Evolutionary conservation across 331 rosid genomes (phyloP), one percentile per base, ranked within the genome.

Genomic region (Erythrophleum ivorense): DNA sequence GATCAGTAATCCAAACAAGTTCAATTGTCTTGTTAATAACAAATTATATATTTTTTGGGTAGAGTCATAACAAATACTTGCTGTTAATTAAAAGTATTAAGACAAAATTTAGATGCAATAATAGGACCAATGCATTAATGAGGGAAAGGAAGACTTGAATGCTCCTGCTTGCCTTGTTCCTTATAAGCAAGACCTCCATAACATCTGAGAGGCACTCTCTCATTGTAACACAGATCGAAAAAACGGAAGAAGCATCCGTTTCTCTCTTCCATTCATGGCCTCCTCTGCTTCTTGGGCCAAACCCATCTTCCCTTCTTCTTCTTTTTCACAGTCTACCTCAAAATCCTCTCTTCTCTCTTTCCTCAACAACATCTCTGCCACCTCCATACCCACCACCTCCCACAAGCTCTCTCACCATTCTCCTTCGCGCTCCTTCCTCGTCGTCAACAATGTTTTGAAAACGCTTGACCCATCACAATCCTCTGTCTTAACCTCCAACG

Each of bases 221-320:
- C 24, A 10, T 12, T 14, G 46, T 3, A 19, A 45, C 64, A 46
- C 59, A n/a, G 11, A 13, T 12, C 21, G 16, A 62, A 2, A 73
- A 19, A 73, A 24, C 80, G 4, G 15, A 73, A 63, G 24, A 38
- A 36, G 9, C 55, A 16, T 31, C 48, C 52, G 48, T 64, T 31
- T 6, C 40, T 34, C 48, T 21, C 40, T 31, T 6, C 3, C 73
- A 10, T 19, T 86, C 16, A 88, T 84, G 92, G 89, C 92, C 31
- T 86, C 86, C 70, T 46, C 90, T 73, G 77, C 86, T 24, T 77
- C 88, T 40, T 83, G 54, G 31, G 57, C 81, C 78, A 90, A 84
- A 38, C 62, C 74, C 80, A 34, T 71, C 48, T 64, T 85, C 64
- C 7, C 86, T 54, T 69, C 29, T 31, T 73, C 75, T 3, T 80